Percentiles rank a stretch among this genome's conserved stretches.
Evolutionary conservation across 1,139 yeast species (phyloP).

Genomic region (Saccharomyces uvarum): DNA sequence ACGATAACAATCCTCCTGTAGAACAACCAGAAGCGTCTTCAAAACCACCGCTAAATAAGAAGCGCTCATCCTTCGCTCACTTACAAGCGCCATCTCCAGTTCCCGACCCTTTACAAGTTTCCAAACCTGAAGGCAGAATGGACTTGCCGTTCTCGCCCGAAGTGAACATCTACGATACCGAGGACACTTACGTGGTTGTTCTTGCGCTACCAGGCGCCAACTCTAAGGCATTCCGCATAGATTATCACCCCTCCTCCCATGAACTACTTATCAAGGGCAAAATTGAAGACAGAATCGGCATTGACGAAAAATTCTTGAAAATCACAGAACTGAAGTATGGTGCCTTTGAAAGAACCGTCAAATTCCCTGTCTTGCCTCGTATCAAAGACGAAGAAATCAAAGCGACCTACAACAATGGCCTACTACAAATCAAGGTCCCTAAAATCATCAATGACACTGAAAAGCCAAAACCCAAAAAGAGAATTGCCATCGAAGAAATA

Average conservation of each 20-base stretch:
- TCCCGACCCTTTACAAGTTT: conserved; percentile 38
- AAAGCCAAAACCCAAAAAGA: conserved; percentile 35
- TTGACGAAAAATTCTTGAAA: conserved; percentile 32
- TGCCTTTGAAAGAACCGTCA: conserved; percentile 46
- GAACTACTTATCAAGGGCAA: conserved; percentile 44
- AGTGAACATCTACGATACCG: conserved; percentile 45
- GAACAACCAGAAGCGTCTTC: not conserved
- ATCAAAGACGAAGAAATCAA: conserved; percentile 45
- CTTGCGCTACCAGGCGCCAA: conserved; percentile 50
- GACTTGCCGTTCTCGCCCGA: conserved; percentile 47
- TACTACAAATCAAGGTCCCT: conserved; percentile 45
- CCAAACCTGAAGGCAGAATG: conserved; percentile 39
- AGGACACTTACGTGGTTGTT: conserved; percentile 38
- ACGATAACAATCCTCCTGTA: not conserved
- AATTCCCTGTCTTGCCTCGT: conserved; percentile 45
- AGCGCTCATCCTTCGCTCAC: conserved; percentile 23
- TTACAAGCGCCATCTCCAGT: conserved; percentile 33
- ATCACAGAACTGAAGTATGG: conserved; percentile 45
- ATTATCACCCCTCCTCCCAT: conserved; percentile 47
- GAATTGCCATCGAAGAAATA: conserved; percentile 36
- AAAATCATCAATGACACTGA: conserved; percentile 33
- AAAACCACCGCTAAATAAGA: conserved; percentile 5
- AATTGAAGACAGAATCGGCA: conserved; percentile 35
- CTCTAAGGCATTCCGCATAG: conserved; percentile 44
- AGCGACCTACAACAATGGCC: conserved; percentile 45